Evolutionary conservation across 2,329 filamentous ascomycete genomes (phyloP), one percentile per base, ranked within the genome.

Genomic region (Dothistroma septosporum): DNA sequence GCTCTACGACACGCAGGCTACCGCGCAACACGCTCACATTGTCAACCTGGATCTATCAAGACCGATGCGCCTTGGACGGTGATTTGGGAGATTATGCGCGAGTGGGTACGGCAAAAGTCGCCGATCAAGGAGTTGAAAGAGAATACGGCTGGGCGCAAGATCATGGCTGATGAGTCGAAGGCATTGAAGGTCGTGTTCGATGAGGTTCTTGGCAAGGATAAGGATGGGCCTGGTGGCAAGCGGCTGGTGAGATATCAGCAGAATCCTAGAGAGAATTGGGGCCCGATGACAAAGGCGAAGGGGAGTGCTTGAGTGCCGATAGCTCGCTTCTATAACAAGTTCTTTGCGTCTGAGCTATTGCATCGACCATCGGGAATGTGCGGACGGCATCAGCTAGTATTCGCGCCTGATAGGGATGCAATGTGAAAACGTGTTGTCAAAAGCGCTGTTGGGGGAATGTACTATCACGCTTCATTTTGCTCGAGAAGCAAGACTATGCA

Each of bases 261-360:
- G 62, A 97, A 97, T 73, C 94, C 94, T 50, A 82, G 88, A 61
- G 87, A 91, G 71, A 94, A 97, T 74, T 99, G 94, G 94, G 94
- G 94, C 0, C 94, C 94, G 0, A 86, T 96, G 85, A 73, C 74
- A 35, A 75, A 78, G 60, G 80, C 80, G 19, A 82, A 80, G 70
- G 70, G 70, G 2, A 68, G 63, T 59, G 67, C 59, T n/a, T 69
- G 59, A 59, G 52, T 2, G 8, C 4, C 41, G 19, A 44, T 44
- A 9, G 24, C 24, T 28, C 41, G n/a, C 8, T 0, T 5, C 41
- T 44, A 16, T 19, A 5, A 2, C 2, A n/a, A 19, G 14, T n/a
- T 5, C 2, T 19, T 1, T 44, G 41, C 8, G 41, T 44, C 41
- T 9, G n/a, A 19, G 41, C 14, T 19, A 7, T 19, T 44, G 41